Conservation (phyloP, 176 grass and related monocot species). For the Oryza punctata region DNA sequence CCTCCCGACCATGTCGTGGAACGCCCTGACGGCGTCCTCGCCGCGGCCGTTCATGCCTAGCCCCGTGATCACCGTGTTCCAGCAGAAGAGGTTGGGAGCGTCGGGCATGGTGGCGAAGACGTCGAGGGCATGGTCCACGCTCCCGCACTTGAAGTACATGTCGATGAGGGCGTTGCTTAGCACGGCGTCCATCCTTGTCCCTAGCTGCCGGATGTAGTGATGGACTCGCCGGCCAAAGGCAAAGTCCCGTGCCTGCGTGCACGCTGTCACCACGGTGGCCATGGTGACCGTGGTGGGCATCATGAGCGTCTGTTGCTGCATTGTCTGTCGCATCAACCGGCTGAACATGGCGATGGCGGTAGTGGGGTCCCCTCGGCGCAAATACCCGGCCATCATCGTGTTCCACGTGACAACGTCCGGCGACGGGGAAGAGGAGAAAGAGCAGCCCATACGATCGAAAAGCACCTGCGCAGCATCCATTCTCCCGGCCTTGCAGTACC, state of each 20-base stretch:
- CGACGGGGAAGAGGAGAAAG: neutral
- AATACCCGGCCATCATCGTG: constrained; percentile 53
- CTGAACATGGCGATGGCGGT: constrained; percentile 33
- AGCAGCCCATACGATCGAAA: constrained; percentile 40
- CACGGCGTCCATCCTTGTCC: constrained; percentile 8
- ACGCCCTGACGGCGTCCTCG: constrained; percentile 38
- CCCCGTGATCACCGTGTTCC: constrained; percentile 55
- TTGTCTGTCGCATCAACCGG: neutral
- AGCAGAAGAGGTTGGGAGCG: constrained; percentile 50
- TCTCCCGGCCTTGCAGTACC: constrained; percentile 35
- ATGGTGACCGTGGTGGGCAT: constrained; percentile 48
- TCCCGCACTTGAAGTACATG: constrained; percentile 69
- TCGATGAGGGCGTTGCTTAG: constrained; percentile 51
- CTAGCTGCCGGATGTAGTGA: constrained; percentile 2
- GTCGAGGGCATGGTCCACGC: constrained; percentile 27
- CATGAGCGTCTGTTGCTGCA: neutral
- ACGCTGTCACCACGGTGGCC: constrained; percentile 40
- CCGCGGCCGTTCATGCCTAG: constrained; percentile 54
- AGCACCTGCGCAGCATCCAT: constrained; percentile 29
- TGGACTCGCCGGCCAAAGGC: constrained; percentile 40
- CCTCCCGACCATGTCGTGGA: constrained; percentile 36
- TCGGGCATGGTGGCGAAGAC: constrained; percentile 28
- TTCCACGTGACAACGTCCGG: constrained; percentile 49
- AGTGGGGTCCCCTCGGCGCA: constrained; percentile 7
- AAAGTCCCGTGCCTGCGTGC: constrained; percentile 47